Evolutionary conservation across 148 eudicot species (phyloP).

Genomic region (Chenopodium berlandieri): DNA sequence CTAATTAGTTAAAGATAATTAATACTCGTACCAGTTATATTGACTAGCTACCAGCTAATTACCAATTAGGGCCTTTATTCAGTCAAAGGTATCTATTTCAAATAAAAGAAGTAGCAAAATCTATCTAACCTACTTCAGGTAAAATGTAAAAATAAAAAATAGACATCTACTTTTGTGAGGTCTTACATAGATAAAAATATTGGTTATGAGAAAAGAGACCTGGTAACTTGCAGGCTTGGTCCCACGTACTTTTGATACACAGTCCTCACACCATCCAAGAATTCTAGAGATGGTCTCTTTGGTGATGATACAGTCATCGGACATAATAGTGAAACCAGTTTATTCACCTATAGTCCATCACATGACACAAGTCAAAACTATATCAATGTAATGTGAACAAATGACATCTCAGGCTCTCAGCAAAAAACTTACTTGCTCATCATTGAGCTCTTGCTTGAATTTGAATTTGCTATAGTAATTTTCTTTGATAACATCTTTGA

Average conservation of each 20-base stretch:
- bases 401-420: neutral
- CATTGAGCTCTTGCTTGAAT: slow-evolving; percentile 57
- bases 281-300: slow-evolving; percentile 6
- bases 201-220: slow-evolving; percentile 10
- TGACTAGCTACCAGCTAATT: too few species aligned
- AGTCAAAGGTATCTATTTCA: neutral
- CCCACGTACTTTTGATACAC: neutral
- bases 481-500: slow-evolving; percentile 48
- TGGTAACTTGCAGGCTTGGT: slow-evolving; percentile 9
- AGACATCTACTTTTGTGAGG: neutral
- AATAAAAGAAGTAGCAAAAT: neutral
- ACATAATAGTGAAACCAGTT: slow-evolving; percentile 29
- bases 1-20: too few species aligned
- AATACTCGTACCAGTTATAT: too few species aligned
- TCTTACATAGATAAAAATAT: neutral
- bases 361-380: slow-evolving; percentile 6
- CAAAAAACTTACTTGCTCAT: slow-evolving; percentile 42
- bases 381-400: neutral
- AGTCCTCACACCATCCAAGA: slow-evolving; percentile 5
- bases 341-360: slow-evolving; percentile 22
- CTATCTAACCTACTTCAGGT: neutral
- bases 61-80: too few species aligned
- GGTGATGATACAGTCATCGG: slow-evolving; percentile 20
- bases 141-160: too few species aligned
- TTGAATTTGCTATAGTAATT: slow-evolving; percentile 44